Evolutionary conservation across 768 basidiomycete species (phyloP).

Genomic region (Pisolithus albus): DNA sequence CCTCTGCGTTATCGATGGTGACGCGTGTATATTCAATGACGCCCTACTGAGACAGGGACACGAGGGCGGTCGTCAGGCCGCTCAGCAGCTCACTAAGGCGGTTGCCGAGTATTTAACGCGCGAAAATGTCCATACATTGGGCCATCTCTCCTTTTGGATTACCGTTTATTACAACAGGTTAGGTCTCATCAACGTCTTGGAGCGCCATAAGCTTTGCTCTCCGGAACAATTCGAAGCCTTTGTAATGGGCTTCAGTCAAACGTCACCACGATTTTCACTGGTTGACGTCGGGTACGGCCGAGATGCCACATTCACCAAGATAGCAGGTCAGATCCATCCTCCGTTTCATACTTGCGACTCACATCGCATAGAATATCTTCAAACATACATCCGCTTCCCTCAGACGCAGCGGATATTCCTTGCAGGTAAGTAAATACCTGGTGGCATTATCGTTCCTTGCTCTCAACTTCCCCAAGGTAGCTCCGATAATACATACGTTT

Average conservation of each 20-base stretch:
- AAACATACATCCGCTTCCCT: constrained; percentile 64
- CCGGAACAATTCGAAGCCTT: constrained; percentile 67
- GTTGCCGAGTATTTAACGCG: constrained; percentile 62
- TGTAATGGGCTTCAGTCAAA: constrained; percentile 62
- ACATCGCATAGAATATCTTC: constrained; percentile 53
- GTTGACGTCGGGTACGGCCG: constrained; percentile 64
- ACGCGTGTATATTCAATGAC: constrained; percentile 58
- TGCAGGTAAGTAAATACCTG: constrained; percentile 41
- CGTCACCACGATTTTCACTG: constrained; percentile 62
- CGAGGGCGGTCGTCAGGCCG: constrained; percentile 53
- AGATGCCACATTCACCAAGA: constrained; percentile 58
- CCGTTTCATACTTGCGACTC: background rate
- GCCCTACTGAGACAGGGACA: constrained; percentile 56
- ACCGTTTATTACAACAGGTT: constrained; percentile 63
- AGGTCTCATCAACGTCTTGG: constrained; percentile 45
- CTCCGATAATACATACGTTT: constrained; percentile 46
- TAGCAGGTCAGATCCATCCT: constrained; percentile 46
- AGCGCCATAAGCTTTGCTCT: constrained; percentile 49
- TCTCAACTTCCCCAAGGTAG: constrained; percentile 38
- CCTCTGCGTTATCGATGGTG: constrained; percentile 69
- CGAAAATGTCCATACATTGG: constrained; percentile 55
- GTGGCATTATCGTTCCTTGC: background rate
- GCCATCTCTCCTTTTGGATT: constrained; percentile 69
- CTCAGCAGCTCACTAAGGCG: constrained; percentile 58
- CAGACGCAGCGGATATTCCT: constrained; percentile 72